These are phyloP conservation scores for Trametes cingulata DNA, from an alignment of 768 basidiomycete species.

Conservation along the genomic window DNA sequence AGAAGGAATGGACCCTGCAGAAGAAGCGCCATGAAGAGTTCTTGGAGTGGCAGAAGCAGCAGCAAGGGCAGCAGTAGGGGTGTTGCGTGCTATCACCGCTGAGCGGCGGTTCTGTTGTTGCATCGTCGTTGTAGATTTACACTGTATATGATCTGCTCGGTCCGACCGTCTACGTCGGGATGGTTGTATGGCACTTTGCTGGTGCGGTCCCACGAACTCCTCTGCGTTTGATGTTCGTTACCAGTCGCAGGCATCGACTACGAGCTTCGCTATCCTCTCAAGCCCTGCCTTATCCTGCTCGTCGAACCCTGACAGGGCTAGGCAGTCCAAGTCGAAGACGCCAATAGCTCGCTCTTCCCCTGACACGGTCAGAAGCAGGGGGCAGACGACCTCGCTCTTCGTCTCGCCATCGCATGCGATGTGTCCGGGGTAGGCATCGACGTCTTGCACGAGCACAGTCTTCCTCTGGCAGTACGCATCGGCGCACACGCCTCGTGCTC, in stretches of 20 bases:
- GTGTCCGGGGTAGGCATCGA: slow-evolving; percentile 84
- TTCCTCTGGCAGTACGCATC: slow-evolving; percentile 61
- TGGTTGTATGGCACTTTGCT: too few species aligned
- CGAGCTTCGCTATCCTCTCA: slow-evolving; percentile 65
- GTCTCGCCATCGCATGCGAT: slow-evolving; percentile 94
- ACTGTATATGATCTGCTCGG: background rate
- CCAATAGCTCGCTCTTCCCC: slow-evolving; percentile 34
- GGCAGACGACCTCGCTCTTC: slow-evolving; percentile 87
- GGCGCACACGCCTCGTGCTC: slow-evolving; percentile 80
- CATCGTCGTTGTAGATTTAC: background rate
- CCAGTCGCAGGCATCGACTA: slow-evolving; percentile 70
- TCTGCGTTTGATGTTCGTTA: too few species aligned
- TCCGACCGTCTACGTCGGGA: background rate
- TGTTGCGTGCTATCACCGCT: background rate
- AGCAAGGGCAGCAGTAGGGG: background rate
- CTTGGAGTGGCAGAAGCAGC: slow-evolving; percentile 47
- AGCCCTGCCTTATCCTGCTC: slow-evolving; percentile 78
- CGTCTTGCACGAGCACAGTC: slow-evolving; percentile 73
- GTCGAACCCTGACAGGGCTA: slow-evolving; percentile 68
- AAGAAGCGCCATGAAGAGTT: slow-evolving; percentile 81
- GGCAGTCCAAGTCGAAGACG: slow-evolving; percentile 84
- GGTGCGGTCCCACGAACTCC: too few species aligned
- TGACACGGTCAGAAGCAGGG: slow-evolving; percentile 44
- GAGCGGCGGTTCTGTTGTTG: background rate
- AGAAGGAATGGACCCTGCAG: slow-evolving; percentile 74